Evolutionary conservation across 148 eudicot species (phyloP).

Genomic region (Chenopodium album): DNA sequence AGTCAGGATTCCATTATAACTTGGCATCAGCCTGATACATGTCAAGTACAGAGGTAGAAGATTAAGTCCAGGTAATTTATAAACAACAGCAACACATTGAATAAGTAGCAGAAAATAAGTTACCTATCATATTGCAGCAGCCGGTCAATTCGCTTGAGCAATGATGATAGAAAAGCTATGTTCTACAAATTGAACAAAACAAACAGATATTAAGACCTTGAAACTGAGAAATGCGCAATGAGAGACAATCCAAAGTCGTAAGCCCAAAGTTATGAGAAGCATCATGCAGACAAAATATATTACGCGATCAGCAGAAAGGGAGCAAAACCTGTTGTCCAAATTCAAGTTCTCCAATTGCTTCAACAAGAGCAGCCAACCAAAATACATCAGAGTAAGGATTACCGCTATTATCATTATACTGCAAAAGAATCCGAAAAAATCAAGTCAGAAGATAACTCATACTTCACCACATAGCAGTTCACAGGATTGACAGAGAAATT

Average conservation of each 20-base stretch:
- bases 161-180: constrained; percentile 55
- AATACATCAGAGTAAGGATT: constrained; percentile 87
- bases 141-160: constrained; percentile 88
- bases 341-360: constrained; percentile 95
- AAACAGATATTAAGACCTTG: constrained; percentile 10
- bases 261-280: not conserved
- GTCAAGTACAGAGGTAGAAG: constrained; percentile 18
- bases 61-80: not conserved
- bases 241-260: not conserved
- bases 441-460: not conserved
- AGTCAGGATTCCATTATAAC: constrained; percentile 84
- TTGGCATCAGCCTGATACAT: constrained; percentile 84
- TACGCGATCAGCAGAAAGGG: not conserved
- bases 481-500: not conserved
- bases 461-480: not conserved
- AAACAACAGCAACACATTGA: not conserved
- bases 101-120: constrained; percentile 13
- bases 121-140: constrained; percentile 97
- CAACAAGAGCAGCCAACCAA: constrained; percentile 91
- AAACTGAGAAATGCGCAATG: not conserved
- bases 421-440: constrained; percentile 19
- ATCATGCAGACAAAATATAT: not conserved
- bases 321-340: constrained; percentile 87
- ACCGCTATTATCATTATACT: constrained; percentile 96
- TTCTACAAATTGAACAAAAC: constrained; percentile 51